A percentile compares a stretch with the other conserved stretches of the same genome.
phyloP scores from a whole-genome alignment of 306 rosid genomes.

The Cicer bijugum region DNA sequence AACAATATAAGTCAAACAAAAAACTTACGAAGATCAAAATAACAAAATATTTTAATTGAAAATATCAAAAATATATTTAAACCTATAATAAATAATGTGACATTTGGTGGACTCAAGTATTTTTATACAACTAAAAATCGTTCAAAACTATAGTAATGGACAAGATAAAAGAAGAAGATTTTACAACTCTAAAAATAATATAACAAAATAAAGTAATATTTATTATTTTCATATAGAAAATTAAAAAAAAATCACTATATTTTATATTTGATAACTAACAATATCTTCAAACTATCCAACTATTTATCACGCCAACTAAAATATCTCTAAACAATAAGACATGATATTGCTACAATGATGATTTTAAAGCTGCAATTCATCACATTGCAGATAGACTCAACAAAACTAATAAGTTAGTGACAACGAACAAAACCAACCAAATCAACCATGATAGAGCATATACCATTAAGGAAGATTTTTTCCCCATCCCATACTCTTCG shows the following conservation, averaged over 20 bases:
- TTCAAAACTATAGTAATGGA: too few relatives aligned
- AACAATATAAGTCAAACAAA: too few relatives aligned
- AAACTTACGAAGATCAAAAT: too few relatives aligned
- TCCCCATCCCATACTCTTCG: too few relatives aligned
- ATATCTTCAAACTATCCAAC: conserved; percentile 53
- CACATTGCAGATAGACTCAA: conserved; percentile 32
- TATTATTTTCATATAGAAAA: conserved; percentile 12
- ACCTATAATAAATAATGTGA: too few relatives aligned
- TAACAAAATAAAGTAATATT: background rate
- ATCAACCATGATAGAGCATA: conserved; percentile 48
- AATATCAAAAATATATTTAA: too few relatives aligned
- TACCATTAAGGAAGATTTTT: too few relatives aligned
- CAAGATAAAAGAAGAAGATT: too few relatives aligned
- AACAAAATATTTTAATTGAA: too few relatives aligned
- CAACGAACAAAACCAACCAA: conserved; percentile 48
- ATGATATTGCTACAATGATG: conserved; percentile 50
- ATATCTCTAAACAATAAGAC: conserved; percentile 51
- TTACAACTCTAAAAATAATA: background rate
- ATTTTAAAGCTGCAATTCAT: conserved; percentile 50
- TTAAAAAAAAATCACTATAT: conserved; percentile 45
- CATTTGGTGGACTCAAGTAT: too few relatives aligned
- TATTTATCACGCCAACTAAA: conserved; percentile 56
- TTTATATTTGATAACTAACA: conserved; percentile 55
- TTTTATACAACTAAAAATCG: too few relatives aligned
- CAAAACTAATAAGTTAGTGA: conserved; percentile 23